Evolutionary conservation across 108 stramenopile genomes (phyloP).

Genomic region (Bacterosira constricta): DNA sequence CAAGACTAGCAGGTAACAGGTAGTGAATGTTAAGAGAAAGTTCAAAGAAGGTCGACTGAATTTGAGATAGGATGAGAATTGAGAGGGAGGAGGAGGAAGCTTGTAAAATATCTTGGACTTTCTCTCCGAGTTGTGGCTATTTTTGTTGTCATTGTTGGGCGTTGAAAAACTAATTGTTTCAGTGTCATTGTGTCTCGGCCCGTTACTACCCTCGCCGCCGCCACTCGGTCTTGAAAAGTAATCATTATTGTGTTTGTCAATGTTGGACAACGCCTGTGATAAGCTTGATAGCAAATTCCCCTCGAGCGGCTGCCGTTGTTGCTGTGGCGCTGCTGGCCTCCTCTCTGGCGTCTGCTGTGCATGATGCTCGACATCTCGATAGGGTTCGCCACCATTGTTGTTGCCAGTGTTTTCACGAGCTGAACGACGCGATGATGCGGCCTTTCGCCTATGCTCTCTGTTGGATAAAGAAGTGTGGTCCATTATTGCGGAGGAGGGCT

Average conservation of each 20-base stretch:
- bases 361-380: too few relatives aligned
- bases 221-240: neutral
- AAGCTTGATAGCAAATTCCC: conserved; percentile 16
- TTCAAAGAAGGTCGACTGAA: conserved; percentile 9
- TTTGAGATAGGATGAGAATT: conserved; percentile 21
- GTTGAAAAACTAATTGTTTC: neutral
- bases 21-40: conserved; percentile 7
- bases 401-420: neutral
- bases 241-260: conserved; percentile 23
- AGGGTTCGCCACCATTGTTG: neutral
- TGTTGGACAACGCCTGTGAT: conserved; percentile 19
- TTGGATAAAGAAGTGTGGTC: neutral
- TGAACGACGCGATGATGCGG: neutral
- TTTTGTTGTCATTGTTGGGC: neutral
- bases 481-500: too few relatives aligned
- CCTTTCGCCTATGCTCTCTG: neutral
- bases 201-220: neutral
- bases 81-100: conserved; percentile 4
- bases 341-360: too few relatives aligned
- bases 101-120: conserved; percentile 3
- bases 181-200: neutral
- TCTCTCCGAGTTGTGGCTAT: neutral
- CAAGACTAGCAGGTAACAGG: conserved; percentile 25
- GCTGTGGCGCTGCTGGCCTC: too few relatives aligned
- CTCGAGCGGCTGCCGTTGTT: conserved; percentile 9